Conservation (phyloP, 2,329 filamentous ascomycete genomes). For the Chaetoscypha palmicola region DNA sequence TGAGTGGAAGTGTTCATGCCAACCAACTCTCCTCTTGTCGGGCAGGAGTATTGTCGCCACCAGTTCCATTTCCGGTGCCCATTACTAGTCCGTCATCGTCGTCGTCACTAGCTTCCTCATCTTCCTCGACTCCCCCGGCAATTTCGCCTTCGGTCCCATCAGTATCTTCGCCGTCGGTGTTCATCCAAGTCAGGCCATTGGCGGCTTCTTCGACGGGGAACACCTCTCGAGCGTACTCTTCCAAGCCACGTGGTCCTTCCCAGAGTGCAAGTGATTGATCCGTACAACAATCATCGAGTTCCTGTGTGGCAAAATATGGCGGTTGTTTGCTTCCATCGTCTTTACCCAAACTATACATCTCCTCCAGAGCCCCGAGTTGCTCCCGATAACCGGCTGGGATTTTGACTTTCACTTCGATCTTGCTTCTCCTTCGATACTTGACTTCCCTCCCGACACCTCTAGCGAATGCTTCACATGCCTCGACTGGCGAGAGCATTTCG, state of each 20-base stretch:
- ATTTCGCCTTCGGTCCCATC: slow-evolving; percentile 22
- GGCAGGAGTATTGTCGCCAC: slow-evolving; percentile 24
- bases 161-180: slow-evolving; percentile 35
- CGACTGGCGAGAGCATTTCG: slow-evolving; percentile 74
- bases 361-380: slow-evolving; percentile 67
- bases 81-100: slow-evolving; percentile 38
- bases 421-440: slow-evolving; percentile 61
- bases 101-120: slow-evolving; percentile 33
- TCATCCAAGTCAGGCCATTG: slow-evolving; percentile 93
- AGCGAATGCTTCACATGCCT: slow-evolving; percentile 76
- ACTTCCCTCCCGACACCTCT: slow-evolving; percentile 72
- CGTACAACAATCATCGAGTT: slow-evolving; percentile 58
- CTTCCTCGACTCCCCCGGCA: slow-evolving; percentile 20
- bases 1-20: too few species aligned
- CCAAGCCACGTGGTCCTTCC: slow-evolving; percentile 84
- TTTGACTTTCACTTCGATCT: slow-evolving; percentile 77
- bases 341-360: slow-evolving; percentile 43
- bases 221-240: slow-evolving; percentile 91
- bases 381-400: slow-evolving; percentile 84
- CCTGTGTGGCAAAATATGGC: slow-evolving; percentile 54
- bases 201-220: slow-evolving; percentile 92
- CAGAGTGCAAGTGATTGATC: slow-evolving; percentile 73
- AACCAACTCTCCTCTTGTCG: slow-evolving; percentile 30
- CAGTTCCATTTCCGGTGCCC: slow-evolving; percentile 19
- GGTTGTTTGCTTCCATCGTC: slow-evolving; percentile 47